These are phyloP conservation scores for Cystobasidium tubakii DNA, from an alignment of 768 basidiomycete species.

Conservation along the genomic window DNA sequence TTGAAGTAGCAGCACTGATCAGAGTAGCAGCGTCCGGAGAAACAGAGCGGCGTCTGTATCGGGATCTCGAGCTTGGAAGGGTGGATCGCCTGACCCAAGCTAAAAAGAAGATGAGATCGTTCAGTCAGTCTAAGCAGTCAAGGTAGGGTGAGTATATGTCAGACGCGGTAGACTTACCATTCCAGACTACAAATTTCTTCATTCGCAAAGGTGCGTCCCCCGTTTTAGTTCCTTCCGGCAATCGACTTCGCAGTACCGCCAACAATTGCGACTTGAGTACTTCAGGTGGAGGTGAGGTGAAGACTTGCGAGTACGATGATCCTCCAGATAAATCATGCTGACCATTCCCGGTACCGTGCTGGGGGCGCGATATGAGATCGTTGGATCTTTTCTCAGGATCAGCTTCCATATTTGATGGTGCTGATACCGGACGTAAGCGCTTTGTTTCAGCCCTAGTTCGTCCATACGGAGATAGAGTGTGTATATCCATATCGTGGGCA, in stretches of 20 bases:
- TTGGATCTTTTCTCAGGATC: not conserved
- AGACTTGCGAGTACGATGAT: slow-evolving; percentile 1
- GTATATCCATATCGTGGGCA: not conserved
- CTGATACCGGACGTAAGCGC: not conserved
- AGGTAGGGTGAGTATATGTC: not conserved
- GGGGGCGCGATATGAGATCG: no score
- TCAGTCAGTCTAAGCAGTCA: not conserved
- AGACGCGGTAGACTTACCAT: slow-evolving; percentile 15
- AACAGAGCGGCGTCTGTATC: not conserved
- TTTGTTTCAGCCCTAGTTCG: not conserved
- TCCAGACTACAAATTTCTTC: slow-evolving; percentile 36
- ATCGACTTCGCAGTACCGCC: slow-evolving; percentile 17
- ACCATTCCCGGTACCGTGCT: not conserved
- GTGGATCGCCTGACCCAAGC: slow-evolving; percentile 13
- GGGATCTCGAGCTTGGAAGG: not conserved
- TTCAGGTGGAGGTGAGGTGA: not conserved
- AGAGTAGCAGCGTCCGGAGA: not conserved
- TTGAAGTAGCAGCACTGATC: not conserved
- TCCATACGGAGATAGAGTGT: not conserved
- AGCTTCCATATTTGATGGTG: slow-evolving; percentile 10
- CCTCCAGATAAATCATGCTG: not conserved
- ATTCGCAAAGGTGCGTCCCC: slow-evolving; percentile 24
- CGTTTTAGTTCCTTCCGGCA: slow-evolving; percentile 2
- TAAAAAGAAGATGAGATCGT: not conserved
- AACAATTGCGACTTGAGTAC: slow-evolving; percentile 26